Percentiles rank a stretch among this genome's conserved stretches.
These are phyloP conservation scores for Ascosphaera aggregata DNA, from an alignment of 2,329 filamentous ascomycete genomes.

Conservation along the genomic window DNA sequence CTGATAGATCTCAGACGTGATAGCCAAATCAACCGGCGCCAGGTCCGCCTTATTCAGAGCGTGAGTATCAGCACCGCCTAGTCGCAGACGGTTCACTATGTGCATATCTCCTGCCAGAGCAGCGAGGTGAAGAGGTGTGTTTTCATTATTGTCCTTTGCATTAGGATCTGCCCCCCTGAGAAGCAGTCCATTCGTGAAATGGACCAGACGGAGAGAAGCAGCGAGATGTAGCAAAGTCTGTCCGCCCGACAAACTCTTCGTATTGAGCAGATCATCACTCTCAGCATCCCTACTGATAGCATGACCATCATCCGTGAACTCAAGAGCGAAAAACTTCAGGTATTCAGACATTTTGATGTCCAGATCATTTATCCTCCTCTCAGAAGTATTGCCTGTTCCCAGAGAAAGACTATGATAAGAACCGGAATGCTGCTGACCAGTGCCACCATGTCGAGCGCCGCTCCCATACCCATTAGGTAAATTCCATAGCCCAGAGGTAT, in stretches of 20 bases:
- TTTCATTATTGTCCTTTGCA: constrained; percentile 52
- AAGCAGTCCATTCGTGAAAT: constrained; percentile 54
- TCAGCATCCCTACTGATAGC: background rate
- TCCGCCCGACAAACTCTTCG: constrained; percentile 36
- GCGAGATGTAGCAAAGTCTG: constrained; percentile 67
- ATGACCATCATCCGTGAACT: background rate
- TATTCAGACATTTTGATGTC: constrained; percentile 48
- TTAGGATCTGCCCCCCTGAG: constrained; percentile 58
- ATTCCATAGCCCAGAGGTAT: constrained; percentile 24
- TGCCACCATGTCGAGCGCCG: constrained; percentile 21
- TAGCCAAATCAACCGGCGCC: constrained; percentile 46
- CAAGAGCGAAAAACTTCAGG: constrained; percentile 52
- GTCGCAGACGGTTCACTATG: constrained; percentile 51
- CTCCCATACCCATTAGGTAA: constrained; percentile 19
- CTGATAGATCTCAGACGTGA: constrained; percentile 38
- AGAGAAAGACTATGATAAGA: background rate
- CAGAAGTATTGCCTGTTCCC: constrained; percentile 2
- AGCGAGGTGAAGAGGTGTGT: constrained; percentile 62
- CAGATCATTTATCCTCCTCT: constrained; percentile 25
- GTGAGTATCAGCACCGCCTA: constrained; percentile 47
- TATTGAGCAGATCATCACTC: constrained; percentile 43
- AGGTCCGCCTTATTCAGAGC: constrained; percentile 47
- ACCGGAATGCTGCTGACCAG: constrained; percentile 8
- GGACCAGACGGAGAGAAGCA: constrained; percentile 48
- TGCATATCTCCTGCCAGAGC: constrained; percentile 52